phyloP scores from a whole-genome alignment of 1,284 basidiomycete species.

The Naganishia sp. region DNA sequence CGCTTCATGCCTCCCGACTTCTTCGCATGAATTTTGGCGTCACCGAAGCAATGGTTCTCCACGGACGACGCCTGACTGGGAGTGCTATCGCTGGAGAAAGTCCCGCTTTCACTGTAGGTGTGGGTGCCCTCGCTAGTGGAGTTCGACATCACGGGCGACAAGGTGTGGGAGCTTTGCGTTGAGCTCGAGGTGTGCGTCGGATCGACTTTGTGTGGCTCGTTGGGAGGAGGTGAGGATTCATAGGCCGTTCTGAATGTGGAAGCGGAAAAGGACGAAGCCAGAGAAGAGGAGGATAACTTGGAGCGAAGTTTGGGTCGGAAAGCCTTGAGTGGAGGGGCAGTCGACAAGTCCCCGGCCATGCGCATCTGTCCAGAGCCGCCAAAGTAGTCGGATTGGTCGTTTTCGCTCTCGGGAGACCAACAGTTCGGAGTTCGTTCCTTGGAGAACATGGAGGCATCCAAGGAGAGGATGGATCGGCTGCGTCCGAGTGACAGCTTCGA shows the following conservation, averaged over 20 bases:
- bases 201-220: neutral
- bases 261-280: slow-evolving; percentile 10
- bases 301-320: slow-evolving; percentile 3
- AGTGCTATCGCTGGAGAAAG: slow-evolving; percentile 17
- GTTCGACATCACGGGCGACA: slow-evolving; percentile 27
- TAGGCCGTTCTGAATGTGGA: neutral
- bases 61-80: slow-evolving; percentile 11
- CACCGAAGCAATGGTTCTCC: slow-evolving; percentile 10
- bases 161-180: slow-evolving; percentile 4
- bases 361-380: neutral
- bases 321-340: neutral
- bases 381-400: slow-evolving; percentile 15
- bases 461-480: slow-evolving; percentile 22
- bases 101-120: slow-evolving; percentile 20
- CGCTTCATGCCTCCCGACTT: slow-evolving; percentile 28
- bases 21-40: slow-evolving; percentile 8
- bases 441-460: slow-evolving; percentile 10
- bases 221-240: neutral
- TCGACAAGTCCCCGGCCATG: neutral
- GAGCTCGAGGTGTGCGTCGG: neutral
- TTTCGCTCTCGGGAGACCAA: neutral
- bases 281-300: slow-evolving; percentile 9
- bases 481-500: slow-evolving; percentile 7
- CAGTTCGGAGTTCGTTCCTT: neutral
- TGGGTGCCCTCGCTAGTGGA: slow-evolving; percentile 24